phyloP scores from a whole-genome alignment of 2,329 filamentous ascomycete genomes.

The Ampelomyces quisqualis region DNA sequence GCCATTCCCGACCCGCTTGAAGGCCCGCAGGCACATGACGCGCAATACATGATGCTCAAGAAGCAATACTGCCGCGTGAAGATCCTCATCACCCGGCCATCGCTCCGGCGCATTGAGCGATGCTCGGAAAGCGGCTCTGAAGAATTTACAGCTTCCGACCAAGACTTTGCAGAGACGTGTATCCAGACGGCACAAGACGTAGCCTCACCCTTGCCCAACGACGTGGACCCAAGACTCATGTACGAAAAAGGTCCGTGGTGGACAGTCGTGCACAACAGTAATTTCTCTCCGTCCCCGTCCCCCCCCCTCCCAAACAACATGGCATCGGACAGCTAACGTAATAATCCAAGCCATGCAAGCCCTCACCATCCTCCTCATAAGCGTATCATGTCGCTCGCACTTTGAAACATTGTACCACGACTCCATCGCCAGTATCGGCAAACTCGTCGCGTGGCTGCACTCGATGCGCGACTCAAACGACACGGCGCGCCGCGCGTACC shows the following conservation, averaged over 20 bases:
- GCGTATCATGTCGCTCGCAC: slow-evolving; percentile 26
- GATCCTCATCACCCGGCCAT: slow-evolving; percentile 40
- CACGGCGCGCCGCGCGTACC: slow-evolving; percentile 28
- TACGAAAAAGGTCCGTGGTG: slow-evolving; percentile 40
- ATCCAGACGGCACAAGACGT: slow-evolving; percentile 35
- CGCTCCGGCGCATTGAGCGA: slow-evolving; percentile 36
- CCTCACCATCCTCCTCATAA: slow-evolving; percentile 37
- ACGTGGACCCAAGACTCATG: slow-evolving; percentile 12
- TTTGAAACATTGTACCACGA: slow-evolving; percentile 2
- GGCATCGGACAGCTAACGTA: neutral
- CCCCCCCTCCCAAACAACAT: neutral
- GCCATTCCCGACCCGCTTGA: slow-evolving; percentile 3
- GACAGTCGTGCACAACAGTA: slow-evolving; percentile 33
- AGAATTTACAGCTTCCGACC: slow-evolving; percentile 30
- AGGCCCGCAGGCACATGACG: neutral
- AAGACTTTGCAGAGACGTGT: slow-evolving; percentile 30
- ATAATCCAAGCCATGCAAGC: slow-evolving; percentile 37
- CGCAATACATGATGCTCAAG: slow-evolving; percentile 20
- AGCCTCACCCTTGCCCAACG: slow-evolving; percentile 29
- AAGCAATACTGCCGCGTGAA: slow-evolving; percentile 35
- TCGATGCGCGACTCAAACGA: slow-evolving; percentile 24
- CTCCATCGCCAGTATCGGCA: neutral
- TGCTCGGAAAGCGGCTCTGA: slow-evolving; percentile 28
- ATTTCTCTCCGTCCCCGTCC: neutral
- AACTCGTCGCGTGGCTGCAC: slow-evolving; percentile 29